These are phyloP conservation scores for Lepiota brunneoincarnata DNA, from an alignment of 768 basidiomycete genomes.

Conservation along the genomic window DNA sequence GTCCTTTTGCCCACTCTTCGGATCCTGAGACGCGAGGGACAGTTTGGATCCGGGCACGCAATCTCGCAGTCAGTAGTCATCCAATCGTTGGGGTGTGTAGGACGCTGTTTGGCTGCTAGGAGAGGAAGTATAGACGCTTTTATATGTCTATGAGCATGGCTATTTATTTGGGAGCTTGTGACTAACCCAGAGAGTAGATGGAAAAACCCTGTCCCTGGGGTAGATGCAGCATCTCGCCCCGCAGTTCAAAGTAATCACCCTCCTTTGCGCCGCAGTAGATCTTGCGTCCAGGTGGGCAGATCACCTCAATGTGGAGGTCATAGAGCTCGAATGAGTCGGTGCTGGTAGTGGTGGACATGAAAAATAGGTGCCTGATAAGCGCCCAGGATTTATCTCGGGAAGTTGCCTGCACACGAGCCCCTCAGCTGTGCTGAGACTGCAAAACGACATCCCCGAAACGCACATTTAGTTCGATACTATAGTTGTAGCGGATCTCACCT, in stretches of 20 bases:
- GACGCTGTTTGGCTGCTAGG: slow-evolving; percentile 66
- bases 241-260: slow-evolving; percentile 60
- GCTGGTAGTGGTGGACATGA: too few species aligned
- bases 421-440: too few species aligned
- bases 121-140: slow-evolving; percentile 61
- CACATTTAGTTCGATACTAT: too few species aligned
- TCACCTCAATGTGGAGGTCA: slow-evolving; percentile 60
- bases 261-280: slow-evolving; percentile 64
- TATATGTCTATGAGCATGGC: neutral
- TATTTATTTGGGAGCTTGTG: neutral
- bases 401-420: too few species aligned
- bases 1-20: slow-evolving; percentile 45
- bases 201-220: slow-evolving; percentile 65
- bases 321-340: slow-evolving; percentile 55
- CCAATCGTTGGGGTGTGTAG: slow-evolving; percentile 57
- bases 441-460: too few species aligned
- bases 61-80: slow-evolving; percentile 65
- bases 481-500: too few species aligned
- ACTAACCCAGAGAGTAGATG: slow-evolving; percentile 60
- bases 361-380: too few species aligned
- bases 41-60: slow-evolving; percentile 68
- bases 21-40: slow-evolving; percentile 54
- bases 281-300: slow-evolving; percentile 54
- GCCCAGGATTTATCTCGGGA: too few species aligned
- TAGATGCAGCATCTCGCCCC: slow-evolving; percentile 62